A percentile compares a stretch with the other conserved stretches of the same genome.
Evolutionary conservation across 352 stramenopile species (phyloP).

Genomic region (Phytophthora constricta): DNA sequence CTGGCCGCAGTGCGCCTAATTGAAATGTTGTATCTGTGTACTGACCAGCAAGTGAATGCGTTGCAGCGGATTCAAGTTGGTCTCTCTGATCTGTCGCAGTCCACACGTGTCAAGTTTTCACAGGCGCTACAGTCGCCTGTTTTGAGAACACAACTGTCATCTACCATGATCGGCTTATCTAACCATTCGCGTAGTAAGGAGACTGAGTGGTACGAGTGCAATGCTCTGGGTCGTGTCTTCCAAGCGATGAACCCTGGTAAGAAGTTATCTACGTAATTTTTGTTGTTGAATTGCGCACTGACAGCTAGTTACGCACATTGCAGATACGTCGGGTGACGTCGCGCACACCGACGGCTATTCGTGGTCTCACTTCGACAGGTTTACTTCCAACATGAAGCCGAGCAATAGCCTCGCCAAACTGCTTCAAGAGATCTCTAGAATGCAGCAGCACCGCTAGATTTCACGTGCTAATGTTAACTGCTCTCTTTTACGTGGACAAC

Average conservation of each 20-base stretch:
- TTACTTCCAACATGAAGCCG: conserved; percentile 51
- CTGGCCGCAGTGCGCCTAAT: conserved; percentile 70
- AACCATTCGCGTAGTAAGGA: conserved; percentile 83
- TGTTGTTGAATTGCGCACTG: not conserved
- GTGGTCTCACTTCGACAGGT: conserved; percentile 84
- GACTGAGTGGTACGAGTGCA: conserved; percentile 83
- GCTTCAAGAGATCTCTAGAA: conserved; percentile 70
- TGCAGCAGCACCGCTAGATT: conserved; percentile 57
- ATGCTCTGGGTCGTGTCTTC: conserved; percentile 65
- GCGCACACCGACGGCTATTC: conserved; percentile 75
- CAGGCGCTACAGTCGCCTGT: conserved; percentile 65
- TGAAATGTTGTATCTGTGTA: conserved; percentile 84
- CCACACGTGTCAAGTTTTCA: conserved; percentile 65
- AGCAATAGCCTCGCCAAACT: conserved; percentile 56
- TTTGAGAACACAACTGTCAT: conserved; percentile 66
- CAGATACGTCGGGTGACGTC: conserved; percentile 47
- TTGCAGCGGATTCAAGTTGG: conserved; percentile 72
- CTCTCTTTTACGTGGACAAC: not conserved
- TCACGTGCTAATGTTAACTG: conserved; percentile 17
- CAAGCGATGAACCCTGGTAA: conserved; percentile 63
- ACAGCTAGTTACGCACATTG: not conserved
- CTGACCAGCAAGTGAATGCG: conserved; percentile 75
- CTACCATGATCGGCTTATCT: conserved; percentile 72
- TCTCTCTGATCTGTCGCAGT: conserved; percentile 56
- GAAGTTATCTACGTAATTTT: not conserved